Conservation (phyloP, 306 rosid genomes). For the Arachis stenosperma region DNA sequence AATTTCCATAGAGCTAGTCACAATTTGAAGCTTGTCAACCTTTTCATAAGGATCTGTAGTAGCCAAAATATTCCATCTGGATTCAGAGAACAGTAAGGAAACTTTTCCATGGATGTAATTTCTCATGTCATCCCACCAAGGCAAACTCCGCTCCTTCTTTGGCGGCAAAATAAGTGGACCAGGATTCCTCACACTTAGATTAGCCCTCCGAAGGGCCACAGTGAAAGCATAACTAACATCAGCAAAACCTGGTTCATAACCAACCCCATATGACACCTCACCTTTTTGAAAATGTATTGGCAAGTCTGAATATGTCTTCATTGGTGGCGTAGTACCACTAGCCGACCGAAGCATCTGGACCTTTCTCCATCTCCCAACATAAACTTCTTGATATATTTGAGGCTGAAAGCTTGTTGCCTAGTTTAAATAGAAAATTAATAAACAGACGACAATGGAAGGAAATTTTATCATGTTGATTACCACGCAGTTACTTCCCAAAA, state of each 20-base stretch:
- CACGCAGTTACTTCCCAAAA: background rate
- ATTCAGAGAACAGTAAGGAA: conserved; percentile 69
- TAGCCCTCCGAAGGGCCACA: conserved; percentile 97
- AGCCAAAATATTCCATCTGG: conserved; percentile 78
- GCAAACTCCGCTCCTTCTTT: conserved; percentile 92
- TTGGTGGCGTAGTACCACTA: conserved; percentile 94
- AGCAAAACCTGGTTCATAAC: conserved; percentile 92
- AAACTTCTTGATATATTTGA: conserved; percentile 84
- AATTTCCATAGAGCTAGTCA: conserved; percentile 70
- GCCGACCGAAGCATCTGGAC: conserved; percentile 96
- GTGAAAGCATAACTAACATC: conserved; percentile 94
- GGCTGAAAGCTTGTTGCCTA: conserved; percentile 99
- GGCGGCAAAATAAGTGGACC: conserved; percentile 63
- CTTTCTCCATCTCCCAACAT: conserved; percentile 94
- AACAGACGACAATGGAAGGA: conserved; percentile 39
- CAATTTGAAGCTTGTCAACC: conserved; percentile 85
- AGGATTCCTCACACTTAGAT: conserved; percentile 70
- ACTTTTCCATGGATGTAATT: conserved; percentile 90
- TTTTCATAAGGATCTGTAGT: conserved; percentile 95
- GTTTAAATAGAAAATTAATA: conserved; percentile 42
- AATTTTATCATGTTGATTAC: conserved; percentile 27
- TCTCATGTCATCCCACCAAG: conserved; percentile 99
- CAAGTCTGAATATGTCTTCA: conserved; percentile 85
- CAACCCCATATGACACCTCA: conserved; percentile 92
- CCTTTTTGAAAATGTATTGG: conserved; percentile 79